Conservation (phyloP, 805 yeast genomes). For the Hanseniaspora lindneri region DNA sequence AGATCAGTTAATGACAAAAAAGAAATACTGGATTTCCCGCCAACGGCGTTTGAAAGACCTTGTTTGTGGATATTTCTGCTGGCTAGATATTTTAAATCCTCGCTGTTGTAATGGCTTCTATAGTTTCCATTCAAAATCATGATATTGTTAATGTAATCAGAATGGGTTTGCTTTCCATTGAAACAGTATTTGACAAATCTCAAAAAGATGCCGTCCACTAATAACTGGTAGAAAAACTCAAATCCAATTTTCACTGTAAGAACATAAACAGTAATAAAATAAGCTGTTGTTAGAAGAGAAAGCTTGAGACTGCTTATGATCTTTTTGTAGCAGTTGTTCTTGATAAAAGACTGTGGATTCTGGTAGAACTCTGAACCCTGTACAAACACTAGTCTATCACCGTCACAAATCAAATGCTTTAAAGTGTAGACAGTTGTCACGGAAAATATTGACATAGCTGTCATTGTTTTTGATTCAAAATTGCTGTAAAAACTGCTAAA, state of each 20-base stretch:
- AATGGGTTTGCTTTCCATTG: neutral
- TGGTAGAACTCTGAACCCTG: constrained; percentile 30
- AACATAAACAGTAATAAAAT: constrained; percentile 27
- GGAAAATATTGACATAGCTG: constrained; percentile 19
- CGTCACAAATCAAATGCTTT: constrained; percentile 43
- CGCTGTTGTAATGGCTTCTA: constrained; percentile 6
- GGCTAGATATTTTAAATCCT: constrained; percentile 33
- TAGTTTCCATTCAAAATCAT: constrained; percentile 7
- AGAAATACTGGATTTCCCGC: neutral
- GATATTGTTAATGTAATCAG: constrained; percentile 2
- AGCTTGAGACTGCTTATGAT: constrained; percentile 21
- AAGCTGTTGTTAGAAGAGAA: constrained; percentile 32
- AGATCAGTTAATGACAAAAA: constrained; percentile 24
- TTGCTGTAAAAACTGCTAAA: neutral
- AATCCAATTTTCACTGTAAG: constrained; percentile 29
- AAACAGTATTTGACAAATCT: neutral
- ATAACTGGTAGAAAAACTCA: constrained; percentile 3
- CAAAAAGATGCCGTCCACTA: constrained; percentile 1
- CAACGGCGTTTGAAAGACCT: neutral
- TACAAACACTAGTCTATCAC: constrained; percentile 41
- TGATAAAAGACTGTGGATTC: constrained; percentile 30
- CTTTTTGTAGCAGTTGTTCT: neutral
- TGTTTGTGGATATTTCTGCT: constrained; percentile 31
- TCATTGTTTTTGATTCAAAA: constrained; percentile 7
- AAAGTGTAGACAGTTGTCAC: constrained; percentile 37